Evolutionary conservation across 2,329 filamentous ascomycete genomes (phyloP).

Genomic region (Passalora sequoiae): DNA sequence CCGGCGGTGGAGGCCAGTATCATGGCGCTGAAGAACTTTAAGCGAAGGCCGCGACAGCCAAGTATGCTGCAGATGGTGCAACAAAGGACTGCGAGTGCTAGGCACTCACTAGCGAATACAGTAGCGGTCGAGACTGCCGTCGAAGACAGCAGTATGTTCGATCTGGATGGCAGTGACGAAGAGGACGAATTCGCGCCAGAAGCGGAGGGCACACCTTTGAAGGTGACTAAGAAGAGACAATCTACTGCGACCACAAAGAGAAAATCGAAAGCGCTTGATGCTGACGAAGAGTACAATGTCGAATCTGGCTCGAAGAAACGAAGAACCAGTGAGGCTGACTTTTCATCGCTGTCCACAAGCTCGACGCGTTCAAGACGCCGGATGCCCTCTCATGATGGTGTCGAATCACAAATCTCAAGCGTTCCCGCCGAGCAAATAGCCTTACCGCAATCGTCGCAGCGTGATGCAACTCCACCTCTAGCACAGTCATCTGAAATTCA

Average conservation of each 20-base stretch:
- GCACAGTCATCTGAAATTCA: conserved; percentile 26
- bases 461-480: conserved; percentile 18
- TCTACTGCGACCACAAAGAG: conserved; percentile 11
- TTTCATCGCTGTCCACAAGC: conserved; percentile 17
- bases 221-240: conserved; percentile 41
- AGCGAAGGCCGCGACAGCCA: conserved; percentile 44
- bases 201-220: conserved; percentile 63
- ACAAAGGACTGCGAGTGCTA: conserved; percentile 30
- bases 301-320: conserved; percentile 25
- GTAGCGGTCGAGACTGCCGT: conserved; percentile 38
- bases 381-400: conserved; percentile 7
- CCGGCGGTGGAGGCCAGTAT: conserved; percentile 43
- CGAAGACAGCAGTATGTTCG: conserved; percentile 29
- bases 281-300: not conserved
- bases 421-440: too few relatives aligned
- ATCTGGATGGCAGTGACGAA: conserved; percentile 26
- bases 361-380: conserved; percentile 22
- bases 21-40: conserved; percentile 48
- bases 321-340: conserved; percentile 23
- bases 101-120: conserved; percentile 22
- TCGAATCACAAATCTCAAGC: not conserved
- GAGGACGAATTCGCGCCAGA: conserved; percentile 53
- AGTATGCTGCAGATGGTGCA: conserved; percentile 48
- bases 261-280: conserved; percentile 2
- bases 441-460: conserved; percentile 16